phyloP scores from a whole-genome alignment of 768 basidiomycete species.

The Russula brevipes region DNA sequence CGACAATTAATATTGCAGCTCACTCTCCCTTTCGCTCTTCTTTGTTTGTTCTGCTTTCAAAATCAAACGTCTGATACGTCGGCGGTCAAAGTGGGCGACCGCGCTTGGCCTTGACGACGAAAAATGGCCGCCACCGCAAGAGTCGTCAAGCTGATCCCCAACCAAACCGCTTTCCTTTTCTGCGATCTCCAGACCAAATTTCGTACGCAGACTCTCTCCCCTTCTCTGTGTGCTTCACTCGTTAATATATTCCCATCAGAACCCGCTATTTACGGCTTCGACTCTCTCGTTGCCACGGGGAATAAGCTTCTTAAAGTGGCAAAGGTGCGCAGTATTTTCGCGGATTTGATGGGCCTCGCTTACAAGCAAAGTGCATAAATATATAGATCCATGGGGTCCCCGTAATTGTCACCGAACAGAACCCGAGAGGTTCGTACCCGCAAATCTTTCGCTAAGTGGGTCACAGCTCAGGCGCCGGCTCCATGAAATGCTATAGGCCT shows the following conservation, averaged over 20 bases:
- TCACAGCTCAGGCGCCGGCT: constrained; percentile 57
- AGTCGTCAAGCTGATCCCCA: constrained; percentile 38
- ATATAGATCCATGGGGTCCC: constrained; percentile 57
- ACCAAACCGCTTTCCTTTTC: constrained; percentile 56
- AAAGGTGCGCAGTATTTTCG: constrained; percentile 41
- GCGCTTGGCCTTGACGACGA: no score
- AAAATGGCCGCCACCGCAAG: constrained; percentile 4
- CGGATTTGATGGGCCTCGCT: neutral
- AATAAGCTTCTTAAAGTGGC: constrained; percentile 76
- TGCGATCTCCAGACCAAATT: constrained; percentile 83
- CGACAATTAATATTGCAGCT: no score
- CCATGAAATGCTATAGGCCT: constrained; percentile 53
- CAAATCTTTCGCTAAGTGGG: neutral
- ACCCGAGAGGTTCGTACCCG: constrained; percentile 56
- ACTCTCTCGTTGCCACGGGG: constrained; percentile 60
- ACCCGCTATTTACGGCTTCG: constrained; percentile 61
- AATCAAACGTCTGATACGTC: no score
- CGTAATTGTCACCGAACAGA: constrained; percentile 82
- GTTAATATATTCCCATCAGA: constrained; percentile 28
- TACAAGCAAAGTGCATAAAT: neutral
- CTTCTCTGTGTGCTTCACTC: no score
- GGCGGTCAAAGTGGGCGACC: no score
- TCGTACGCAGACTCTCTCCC: constrained; percentile 39
- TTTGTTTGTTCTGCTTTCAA: no score
- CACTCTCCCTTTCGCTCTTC: no score